Base-by-base conservation (phyloP, 1,284 basidiomycete genomes). In the Ustilago bromivora region DNA sequence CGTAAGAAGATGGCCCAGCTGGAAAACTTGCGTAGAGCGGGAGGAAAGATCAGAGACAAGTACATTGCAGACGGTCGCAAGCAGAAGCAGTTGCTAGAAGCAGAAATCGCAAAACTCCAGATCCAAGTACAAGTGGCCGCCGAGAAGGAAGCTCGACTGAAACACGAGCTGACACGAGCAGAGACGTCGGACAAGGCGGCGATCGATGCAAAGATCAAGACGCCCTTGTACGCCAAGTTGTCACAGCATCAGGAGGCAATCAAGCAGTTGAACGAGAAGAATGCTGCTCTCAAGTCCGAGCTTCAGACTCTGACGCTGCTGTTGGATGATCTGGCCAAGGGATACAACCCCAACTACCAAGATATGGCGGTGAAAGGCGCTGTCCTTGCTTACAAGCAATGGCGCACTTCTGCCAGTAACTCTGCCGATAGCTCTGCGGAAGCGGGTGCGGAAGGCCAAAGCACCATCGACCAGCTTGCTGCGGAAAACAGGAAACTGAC, bases 291-390 rank as follows among this genome's bases (percentile, higher is more conserved):
- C 64, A 87, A 93, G 32, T 90, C 91, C 66, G 92, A 93, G 71
- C 90, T 96, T 79, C 89, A 91, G 71, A 89, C 91, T 32, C 90
- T 99, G 3, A 92, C 92, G n/a, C 90, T 91, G n/a, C 92, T 98
- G 59, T 89, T 99, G 15, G 90, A 92, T 66, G 89, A 92, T 41
- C 90, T 99, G 3, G 91, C 93, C 43, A 84, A 82, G 10, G 92
- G 92, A 0, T 98, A 98, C 88, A 99, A 99, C 87, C 96, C 96
- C 28, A 99, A 99, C 87, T 98, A 98, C 86, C 94, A 96, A 86
- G 96, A 99, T 85, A 98, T 99, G 96, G 96, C 94, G 10, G 96
- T 98, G 67, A 91, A 98, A 49, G 95, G 96, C 78, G 96, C 96
- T 17, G 95, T 98, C 8, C 92, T 95, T 53, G 95, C 95, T 12